phyloP scores from a whole-genome alignment of 345 rosid species.

The Eucalyptus caleyi region DNA sequence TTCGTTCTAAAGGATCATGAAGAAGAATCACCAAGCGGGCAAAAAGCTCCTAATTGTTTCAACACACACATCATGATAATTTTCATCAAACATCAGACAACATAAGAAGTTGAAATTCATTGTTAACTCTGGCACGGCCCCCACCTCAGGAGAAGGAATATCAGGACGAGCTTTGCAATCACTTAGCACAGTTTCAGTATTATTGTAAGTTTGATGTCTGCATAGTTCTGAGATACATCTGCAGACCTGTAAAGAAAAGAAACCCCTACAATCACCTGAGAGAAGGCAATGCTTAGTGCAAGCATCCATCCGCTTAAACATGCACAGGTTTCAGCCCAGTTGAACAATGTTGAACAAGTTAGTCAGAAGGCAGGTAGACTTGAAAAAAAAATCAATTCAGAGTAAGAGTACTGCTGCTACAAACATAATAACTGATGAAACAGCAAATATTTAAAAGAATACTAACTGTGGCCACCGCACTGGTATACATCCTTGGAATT shows the following conservation, averaged over 20 bases:
- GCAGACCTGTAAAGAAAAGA: constrained; percentile 59
- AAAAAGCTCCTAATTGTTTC: constrained; percentile 66
- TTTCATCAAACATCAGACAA: neutral
- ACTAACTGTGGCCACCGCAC: constrained; percentile 75
- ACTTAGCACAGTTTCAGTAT: constrained; percentile 42
- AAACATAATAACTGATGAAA: neutral
- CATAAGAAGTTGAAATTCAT: neutral
- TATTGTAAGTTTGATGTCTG: constrained; percentile 47
- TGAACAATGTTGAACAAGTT: neutral
- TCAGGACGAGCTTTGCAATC: constrained; percentile 81
- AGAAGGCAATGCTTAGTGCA: neutral
- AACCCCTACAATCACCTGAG: neutral
- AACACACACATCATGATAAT: neutral
- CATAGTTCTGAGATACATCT: constrained; percentile 92
- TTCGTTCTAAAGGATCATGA: constrained; percentile 89
- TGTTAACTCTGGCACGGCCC: neutral
- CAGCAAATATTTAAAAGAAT: neutral
- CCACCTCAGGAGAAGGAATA: constrained; percentile 86
- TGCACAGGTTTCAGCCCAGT: neutral
- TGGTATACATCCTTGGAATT: constrained; percentile 56
- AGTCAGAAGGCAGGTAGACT: neutral
- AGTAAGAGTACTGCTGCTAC: neutral
- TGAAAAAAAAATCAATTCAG: neutral
- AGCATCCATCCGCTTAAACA: neutral
- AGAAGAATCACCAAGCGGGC: constrained; percentile 91